Evolutionary conservation across 2,329 filamentous ascomycete genomes (phyloP).

Genomic region (Scolecobasidium constrictum): DNA sequence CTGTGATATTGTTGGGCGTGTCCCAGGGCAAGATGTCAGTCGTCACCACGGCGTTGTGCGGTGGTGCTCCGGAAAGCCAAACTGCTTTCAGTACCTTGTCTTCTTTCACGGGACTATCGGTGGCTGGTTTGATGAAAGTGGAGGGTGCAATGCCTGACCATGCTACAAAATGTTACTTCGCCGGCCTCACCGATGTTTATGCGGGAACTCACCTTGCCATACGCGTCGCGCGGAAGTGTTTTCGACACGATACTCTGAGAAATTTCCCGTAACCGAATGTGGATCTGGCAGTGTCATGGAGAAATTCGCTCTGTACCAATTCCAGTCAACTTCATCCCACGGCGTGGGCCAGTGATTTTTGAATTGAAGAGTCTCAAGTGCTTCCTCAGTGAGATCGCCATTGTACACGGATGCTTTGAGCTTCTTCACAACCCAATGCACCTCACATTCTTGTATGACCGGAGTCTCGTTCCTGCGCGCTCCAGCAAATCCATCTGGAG

Average conservation of each 20-base stretch:
- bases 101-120: neutral
- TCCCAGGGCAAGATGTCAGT: neutral
- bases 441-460: constrained; percentile 7
- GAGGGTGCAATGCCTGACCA: constrained; percentile 1
- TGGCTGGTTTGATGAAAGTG: neutral
- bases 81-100: neutral
- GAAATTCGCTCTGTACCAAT: neutral
- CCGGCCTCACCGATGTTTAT: no score
- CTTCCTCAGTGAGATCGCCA: neutral
- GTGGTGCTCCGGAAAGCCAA: neutral
- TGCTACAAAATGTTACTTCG: no score
- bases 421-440: constrained; percentile 9
- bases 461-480: constrained; percentile 2
- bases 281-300: neutral
- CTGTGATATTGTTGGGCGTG: constrained; percentile 14
- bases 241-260: neutral
- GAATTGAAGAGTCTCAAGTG: neutral
- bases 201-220: neutral
- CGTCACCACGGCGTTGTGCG: neutral
- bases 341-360: neutral
- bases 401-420: neutral
- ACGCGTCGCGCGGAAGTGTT: neutral
- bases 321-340: neutral
- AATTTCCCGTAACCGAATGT: neutral
- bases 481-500: constrained; percentile 1